These are phyloP conservation scores for Aspergillus thermomutatus DNA, from an alignment of 2,329 filamentous ascomycete species.

Conservation along the genomic window DNA sequence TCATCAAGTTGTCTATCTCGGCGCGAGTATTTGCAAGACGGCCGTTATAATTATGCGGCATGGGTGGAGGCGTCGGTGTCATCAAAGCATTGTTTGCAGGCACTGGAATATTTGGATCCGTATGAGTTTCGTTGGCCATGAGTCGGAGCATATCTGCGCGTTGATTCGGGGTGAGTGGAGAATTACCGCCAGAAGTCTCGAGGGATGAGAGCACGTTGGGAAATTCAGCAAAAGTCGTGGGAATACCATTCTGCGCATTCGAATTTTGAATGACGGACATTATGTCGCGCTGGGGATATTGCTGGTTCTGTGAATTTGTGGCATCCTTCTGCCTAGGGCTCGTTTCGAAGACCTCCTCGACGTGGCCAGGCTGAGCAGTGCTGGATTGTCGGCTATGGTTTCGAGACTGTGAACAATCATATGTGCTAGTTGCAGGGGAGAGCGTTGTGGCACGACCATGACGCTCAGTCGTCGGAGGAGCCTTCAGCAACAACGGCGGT, in stretches of 20 bases:
- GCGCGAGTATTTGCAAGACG: slow-evolving; percentile 63
- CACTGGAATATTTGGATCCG: slow-evolving; percentile 36
- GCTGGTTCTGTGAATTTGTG: slow-evolving; percentile 17
- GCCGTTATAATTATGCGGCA: slow-evolving; percentile 47
- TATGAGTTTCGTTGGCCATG: slow-evolving; percentile 46
- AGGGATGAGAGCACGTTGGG: slow-evolving; percentile 45
- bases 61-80: slow-evolving; percentile 52
- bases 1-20: slow-evolving; percentile 75
- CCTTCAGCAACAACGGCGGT: slow-evolving; percentile 46
- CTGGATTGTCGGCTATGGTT: slow-evolving; percentile 30
- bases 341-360: slow-evolving; percentile 45
- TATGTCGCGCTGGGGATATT: slow-evolving; percentile 42
- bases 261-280: slow-evolving; percentile 49
- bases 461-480: slow-evolving; percentile 32
- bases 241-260: slow-evolving; percentile 41
- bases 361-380: slow-evolving; percentile 30
- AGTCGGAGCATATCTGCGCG: slow-evolving; percentile 48
- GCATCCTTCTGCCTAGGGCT: slow-evolving; percentile 28
- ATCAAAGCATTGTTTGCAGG: slow-evolving; percentile 55
- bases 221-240: slow-evolving; percentile 41
- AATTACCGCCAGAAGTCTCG: slow-evolving; percentile 41
- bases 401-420: slow-evolving; percentile 28
- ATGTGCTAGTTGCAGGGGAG: slow-evolving; percentile 34
- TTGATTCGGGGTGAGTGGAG: slow-evolving; percentile 43
- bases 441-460: slow-evolving; percentile 33